phyloP scores from a whole-genome alignment of 1,284 basidiomycete genomes.

The Testicularia cyperi region DNA sequence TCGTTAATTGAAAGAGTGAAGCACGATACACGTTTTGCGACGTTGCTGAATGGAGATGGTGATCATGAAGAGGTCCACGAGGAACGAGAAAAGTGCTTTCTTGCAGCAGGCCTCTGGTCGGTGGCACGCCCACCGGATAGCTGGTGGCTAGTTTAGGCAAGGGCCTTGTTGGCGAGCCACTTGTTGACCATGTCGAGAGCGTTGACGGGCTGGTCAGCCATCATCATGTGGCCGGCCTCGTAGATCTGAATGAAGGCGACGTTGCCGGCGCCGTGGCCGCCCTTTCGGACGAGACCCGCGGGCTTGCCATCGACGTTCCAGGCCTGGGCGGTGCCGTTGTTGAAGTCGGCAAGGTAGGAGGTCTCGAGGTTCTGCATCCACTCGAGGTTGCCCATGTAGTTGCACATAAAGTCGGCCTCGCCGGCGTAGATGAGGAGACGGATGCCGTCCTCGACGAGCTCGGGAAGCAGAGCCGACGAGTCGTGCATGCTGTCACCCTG shows the following conservation, averaged over 20 bases:
- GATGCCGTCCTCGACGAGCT: conserved; percentile 74
- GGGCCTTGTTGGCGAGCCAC: conserved; percentile 65
- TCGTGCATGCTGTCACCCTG: conserved; percentile 80
- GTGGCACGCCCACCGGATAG: too few relatives aligned
- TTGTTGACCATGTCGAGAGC: conserved; percentile 67
- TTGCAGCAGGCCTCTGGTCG: too few relatives aligned
- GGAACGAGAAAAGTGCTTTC: too few relatives aligned
- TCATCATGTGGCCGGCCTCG: conserved; percentile 61
- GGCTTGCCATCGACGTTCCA: conserved; percentile 44
- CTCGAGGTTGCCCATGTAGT: conserved; percentile 53
- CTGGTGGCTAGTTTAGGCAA: too few relatives aligned
- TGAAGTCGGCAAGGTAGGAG: conserved; percentile 45
- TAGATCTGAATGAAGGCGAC: conserved; percentile 43
- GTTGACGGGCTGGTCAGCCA: conserved; percentile 77
- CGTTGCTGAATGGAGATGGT: too few relatives aligned
- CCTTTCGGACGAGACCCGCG: conserved; percentile 44
- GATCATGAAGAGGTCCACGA: too few relatives aligned
- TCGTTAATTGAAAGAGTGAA: too few relatives aligned
- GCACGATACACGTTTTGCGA: too few relatives aligned
- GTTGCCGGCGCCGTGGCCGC: conserved; percentile 52
- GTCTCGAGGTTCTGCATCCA: conserved; percentile 53
- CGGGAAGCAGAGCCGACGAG: conserved; percentile 72
- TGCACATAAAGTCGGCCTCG: conserved; percentile 73
- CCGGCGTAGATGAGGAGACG: conserved; percentile 80
- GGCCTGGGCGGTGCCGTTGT: conserved; percentile 35